Percentiles rank a stretch among this genome's conserved stretches.
Evolutionary conservation across 2,329 filamentous ascomycete genomes (phyloP).

Genomic region (Sporothrix schenckii): DNA sequence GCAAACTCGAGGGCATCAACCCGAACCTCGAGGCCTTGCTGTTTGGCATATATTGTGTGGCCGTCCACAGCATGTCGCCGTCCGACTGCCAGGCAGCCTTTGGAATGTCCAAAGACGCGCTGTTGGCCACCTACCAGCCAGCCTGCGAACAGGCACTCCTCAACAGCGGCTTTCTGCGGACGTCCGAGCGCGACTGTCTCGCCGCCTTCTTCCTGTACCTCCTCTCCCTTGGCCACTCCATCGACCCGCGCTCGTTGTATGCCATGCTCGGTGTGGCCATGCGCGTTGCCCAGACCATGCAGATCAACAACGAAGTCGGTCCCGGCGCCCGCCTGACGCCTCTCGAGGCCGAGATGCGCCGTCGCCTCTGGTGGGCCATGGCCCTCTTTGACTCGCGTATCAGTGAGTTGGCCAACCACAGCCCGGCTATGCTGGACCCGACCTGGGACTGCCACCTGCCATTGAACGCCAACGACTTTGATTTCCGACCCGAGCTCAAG

Average conservation of each 20-base stretch:
- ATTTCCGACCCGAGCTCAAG: slow-evolving; percentile 47
- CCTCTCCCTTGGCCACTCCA: slow-evolving; percentile 49
- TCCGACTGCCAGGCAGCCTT: slow-evolving; percentile 51
- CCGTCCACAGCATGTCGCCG: slow-evolving; percentile 48
- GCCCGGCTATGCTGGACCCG: slow-evolving; percentile 41
- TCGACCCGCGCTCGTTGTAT: slow-evolving; percentile 55
- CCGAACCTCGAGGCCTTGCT: slow-evolving; percentile 57
- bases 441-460: slow-evolving; percentile 50
- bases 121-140: slow-evolving; percentile 51
- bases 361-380: slow-evolving; percentile 65
- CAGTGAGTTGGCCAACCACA: slow-evolving; percentile 53
- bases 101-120: slow-evolving; percentile 45
- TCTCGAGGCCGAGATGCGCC: slow-evolving; percentile 61
- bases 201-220: slow-evolving; percentile 62
- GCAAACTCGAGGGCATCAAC: slow-evolving; percentile 47
- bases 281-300: slow-evolving; percentile 60
- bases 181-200: slow-evolving; percentile 55
- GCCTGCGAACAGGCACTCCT: slow-evolving; percentile 58
- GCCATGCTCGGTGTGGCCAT: slow-evolving; percentile 57
- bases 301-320: slow-evolving; percentile 53
- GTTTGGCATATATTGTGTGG: slow-evolving; percentile 56
- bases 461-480: slow-evolving; percentile 52
- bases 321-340: slow-evolving; percentile 43
- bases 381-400: slow-evolving; percentile 60
- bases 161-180: slow-evolving; percentile 54